Base-by-base conservation (phyloP, 805 yeast species). In the Gaillardinia entomophila region DNA sequence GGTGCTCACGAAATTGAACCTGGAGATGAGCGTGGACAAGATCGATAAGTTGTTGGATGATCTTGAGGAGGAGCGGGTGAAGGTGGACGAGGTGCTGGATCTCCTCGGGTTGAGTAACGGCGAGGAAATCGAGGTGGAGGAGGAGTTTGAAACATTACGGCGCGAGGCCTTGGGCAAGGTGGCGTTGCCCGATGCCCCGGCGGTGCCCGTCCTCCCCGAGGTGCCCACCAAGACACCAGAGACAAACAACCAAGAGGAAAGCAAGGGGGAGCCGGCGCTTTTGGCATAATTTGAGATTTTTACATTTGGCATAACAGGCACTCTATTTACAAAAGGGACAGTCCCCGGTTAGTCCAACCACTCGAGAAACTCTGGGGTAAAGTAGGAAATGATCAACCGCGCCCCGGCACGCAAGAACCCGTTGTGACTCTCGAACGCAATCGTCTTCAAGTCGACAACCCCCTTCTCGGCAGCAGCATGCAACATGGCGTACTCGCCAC, bases 391-490 rank as follows among this genome's bases (percentile, higher is more conserved):
- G 38, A 92, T 77, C 47, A 92, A 63, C 51, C 88, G 77, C 12
- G 97, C 97, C 37, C 98, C 98, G 1, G 98, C 98, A 58, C 98
- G 77, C 40, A 90, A 70, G 51, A 85, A 81, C 1, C 98, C 97
- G 41, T 85, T 71, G 48, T 92, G 96, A 30, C 92, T 66, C 64
- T 92, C 98, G 49, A 83, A 84, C 0, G 88, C 83, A 76, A 71
- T 78, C 60, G 36, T 77, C 60, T 85, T 82, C 59, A 92, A 72
- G 57, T 90, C 97, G 39, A 82, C 84, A 38, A 89, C 73, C 24
- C 95, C 95, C 69, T 88, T 88, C 51, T 88, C 97, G 19, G 97
- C 97, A 33, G 96, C 97, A 6, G 98, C 98, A 53, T 89, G 95
- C 42, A 92, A 61, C 98, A 92, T 92, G 20, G 97, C 97, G 53